phyloP scores from a whole-genome alignment of 805 yeast genomes.

The Ogataea trehaloabstinens region DNA sequence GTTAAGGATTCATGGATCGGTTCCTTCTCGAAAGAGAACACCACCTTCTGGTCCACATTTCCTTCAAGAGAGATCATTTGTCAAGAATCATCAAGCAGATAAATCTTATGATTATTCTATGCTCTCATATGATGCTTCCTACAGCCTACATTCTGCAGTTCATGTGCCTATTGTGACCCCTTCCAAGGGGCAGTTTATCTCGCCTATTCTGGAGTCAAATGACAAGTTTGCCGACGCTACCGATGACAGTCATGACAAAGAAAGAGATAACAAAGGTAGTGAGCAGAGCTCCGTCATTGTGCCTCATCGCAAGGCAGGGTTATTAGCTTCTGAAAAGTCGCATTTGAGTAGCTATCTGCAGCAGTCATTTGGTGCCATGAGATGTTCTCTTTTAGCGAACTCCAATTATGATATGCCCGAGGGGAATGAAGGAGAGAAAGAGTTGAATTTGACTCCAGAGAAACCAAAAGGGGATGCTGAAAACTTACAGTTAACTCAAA shows the following conservation, averaged over 20 bases:
- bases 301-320: constrained; percentile 29
- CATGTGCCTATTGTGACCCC: constrained; percentile 28
- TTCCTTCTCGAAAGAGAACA: constrained; percentile 3
- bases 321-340: constrained; percentile 23
- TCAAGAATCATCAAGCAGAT: constrained; percentile 20
- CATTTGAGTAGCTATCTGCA: constrained; percentile 19
- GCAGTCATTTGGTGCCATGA: constrained; percentile 8
- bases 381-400: constrained; percentile 28
- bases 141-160: constrained; percentile 32
- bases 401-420: constrained; percentile 28
- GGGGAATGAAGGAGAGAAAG: constrained; percentile 16
- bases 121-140: constrained; percentile 26
- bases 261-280: constrained; percentile 6
- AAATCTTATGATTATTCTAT: constrained; percentile 26
- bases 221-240: constrained; percentile 31
- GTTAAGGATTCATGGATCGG: background rate
- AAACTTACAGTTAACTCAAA: constrained; percentile 1
- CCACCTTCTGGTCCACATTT: background rate
- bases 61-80: constrained; percentile 7
- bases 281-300: constrained; percentile 19
- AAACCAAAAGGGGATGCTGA: constrained; percentile 13
- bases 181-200: constrained; percentile 17
- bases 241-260: constrained; percentile 14
- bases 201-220: constrained; percentile 3
- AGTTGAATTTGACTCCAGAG: constrained; percentile 27